Evolutionary conservation across 2,329 filamentous ascomycete genomes (phyloP).

Genomic region (Penicillium frequentans): DNA sequence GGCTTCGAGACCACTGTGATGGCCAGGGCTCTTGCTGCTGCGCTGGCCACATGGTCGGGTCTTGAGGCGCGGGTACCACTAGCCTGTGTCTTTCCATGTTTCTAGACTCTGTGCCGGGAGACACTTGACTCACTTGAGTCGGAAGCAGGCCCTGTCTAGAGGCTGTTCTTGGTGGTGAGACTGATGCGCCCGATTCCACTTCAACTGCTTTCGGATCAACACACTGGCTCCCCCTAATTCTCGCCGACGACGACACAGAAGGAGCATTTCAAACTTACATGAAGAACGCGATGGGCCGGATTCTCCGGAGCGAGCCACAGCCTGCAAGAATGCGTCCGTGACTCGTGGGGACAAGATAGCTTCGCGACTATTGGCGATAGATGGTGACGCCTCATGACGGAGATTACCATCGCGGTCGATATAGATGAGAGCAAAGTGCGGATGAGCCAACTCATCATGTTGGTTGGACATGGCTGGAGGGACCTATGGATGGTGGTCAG

Average conservation of each 20-base stretch:
- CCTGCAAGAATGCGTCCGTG: constrained; percentile 29
- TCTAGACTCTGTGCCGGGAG: background rate
- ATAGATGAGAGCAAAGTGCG: constrained; percentile 35
- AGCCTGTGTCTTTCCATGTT: constrained; percentile 1
- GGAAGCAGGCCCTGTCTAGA: constrained; percentile 1
- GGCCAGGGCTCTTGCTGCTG: constrained; percentile 6
- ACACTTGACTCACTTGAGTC: constrained; percentile 3
- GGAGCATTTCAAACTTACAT: constrained; percentile 16
- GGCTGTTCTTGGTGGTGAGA: background rate
- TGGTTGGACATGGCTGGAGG: constrained; percentile 20
- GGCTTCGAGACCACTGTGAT: constrained; percentile 2
- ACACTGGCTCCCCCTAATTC: background rate
- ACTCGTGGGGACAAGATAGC: constrained; percentile 30
- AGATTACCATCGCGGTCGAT: constrained; percentile 32
- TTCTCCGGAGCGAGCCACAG: constrained; percentile 29
- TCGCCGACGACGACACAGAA: background rate
- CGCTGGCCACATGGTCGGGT: constrained; percentile 12
- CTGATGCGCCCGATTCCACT: constrained; percentile 2
- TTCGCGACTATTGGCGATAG: constrained; percentile 29
- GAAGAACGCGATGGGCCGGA: constrained; percentile 14
- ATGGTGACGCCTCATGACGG: constrained; percentile 30
- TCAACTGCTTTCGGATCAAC: constrained; percentile 5
- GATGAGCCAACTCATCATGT: constrained; percentile 21
- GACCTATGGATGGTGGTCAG: background rate
- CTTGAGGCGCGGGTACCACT: background rate